Evolutionary conservation across 202 grass and related monocot species (phyloP).

Genomic region (Saccharum hybrid): DNA sequence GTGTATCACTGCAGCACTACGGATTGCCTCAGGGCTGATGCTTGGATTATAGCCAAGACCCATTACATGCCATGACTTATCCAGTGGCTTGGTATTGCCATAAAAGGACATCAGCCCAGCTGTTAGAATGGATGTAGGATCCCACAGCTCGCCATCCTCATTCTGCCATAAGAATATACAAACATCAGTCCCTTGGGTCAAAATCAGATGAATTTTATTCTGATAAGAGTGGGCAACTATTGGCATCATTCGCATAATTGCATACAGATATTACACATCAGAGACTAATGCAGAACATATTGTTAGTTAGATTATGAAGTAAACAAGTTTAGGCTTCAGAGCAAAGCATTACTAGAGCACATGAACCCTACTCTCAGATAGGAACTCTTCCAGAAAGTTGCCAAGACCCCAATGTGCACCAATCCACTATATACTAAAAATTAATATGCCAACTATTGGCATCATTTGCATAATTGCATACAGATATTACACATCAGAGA

Average conservation of each 20-base stretch:
- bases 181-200: conserved; percentile 15
- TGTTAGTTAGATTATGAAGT: background rate
- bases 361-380: conserved; percentile 23
- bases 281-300: conserved; percentile 7
- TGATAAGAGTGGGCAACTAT: conserved; percentile 1
- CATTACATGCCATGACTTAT: conserved; percentile 98
- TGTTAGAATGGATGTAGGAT: conserved; percentile 70
- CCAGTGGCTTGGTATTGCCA: conserved; percentile 79
- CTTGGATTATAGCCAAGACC: conserved; percentile 96
- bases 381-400: conserved; percentile 15
- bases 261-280: conserved; percentile 8
- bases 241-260: background rate
- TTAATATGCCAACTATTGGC: background rate
- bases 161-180: conserved; percentile 63
- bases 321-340: conserved; percentile 1
- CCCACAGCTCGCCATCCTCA: conserved; percentile 78
- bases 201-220: background rate
- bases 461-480: conserved; percentile 4
- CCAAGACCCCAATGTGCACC: background rate
- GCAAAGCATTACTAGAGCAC: background rate
- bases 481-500: conserved; percentile 9
- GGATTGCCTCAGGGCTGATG: conserved; percentile 83
- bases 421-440: conserved; percentile 4
- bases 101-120: conserved; percentile 90
- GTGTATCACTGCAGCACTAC: conserved; percentile 78